Conservation (phyloP, 768 basidiomycete species). For the Myochromella boudieri region DNA sequence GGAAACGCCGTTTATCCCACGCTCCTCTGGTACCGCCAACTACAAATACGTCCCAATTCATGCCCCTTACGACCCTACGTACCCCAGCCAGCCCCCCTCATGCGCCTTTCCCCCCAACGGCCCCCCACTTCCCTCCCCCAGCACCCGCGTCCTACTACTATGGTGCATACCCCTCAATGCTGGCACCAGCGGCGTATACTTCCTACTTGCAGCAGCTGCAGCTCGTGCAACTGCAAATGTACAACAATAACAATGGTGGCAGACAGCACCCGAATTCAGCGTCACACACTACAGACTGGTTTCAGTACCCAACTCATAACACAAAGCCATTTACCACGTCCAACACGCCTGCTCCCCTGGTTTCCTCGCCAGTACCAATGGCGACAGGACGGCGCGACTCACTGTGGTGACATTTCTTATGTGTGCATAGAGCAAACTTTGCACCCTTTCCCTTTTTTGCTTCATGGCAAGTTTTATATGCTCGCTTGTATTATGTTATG, state of each 20-base stretch:
- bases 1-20: conserved; percentile 20
- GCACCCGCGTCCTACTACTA: conserved; percentile 17
- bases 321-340: conserved; percentile 7
- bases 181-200: conserved; percentile 19
- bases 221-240: conserved; percentile 20
- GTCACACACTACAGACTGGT: conserved; percentile 12
- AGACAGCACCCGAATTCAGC: conserved; percentile 3
- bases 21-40: conserved; percentile 3
- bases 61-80: conserved; percentile 8
- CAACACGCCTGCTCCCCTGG: conserved; percentile 4
- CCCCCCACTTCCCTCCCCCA: conserved; percentile 5
- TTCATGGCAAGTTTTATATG: conserved; percentile 12
- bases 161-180: conserved; percentile 16
- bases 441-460: conserved; percentile 3
- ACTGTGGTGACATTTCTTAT: conserved; percentile 15
- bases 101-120: conserved; percentile 9
- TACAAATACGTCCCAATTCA: conserved; percentile 5
- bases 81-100: conserved; percentile 7
- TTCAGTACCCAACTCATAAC: conserved; percentile 9
- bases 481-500: background rate
- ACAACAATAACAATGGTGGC: conserved; percentile 9
- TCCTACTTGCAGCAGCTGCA: conserved; percentile 23
- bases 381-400: conserved; percentile 14
- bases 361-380: conserved; percentile 3
- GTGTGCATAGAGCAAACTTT: conserved; percentile 1